phyloP scores from a whole-genome alignment of 345 rosid genomes.

The Gossypium rotundifolium region DNA sequence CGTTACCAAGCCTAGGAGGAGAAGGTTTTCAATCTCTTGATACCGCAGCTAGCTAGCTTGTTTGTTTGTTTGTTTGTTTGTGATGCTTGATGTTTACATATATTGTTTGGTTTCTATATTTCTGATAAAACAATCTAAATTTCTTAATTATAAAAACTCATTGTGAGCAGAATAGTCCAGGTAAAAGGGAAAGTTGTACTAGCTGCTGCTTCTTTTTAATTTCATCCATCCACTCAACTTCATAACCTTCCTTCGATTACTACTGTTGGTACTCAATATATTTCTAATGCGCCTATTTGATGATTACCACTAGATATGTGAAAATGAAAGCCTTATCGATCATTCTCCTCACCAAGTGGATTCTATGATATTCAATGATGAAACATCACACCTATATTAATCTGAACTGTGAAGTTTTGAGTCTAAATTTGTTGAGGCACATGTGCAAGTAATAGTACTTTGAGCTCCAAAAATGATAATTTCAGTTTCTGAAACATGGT shows the following conservation, averaged over 20 bases:
- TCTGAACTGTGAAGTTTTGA: too few species aligned
- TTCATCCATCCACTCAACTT: not conserved
- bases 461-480: too few species aligned
- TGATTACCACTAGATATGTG: too few species aligned
- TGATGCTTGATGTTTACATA: not conserved
- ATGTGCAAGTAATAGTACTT: too few species aligned
- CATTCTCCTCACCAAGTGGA: too few species aligned
- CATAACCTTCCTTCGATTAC: not conserved
- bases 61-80: not conserved
- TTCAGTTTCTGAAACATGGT: too few species aligned
- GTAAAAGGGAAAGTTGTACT: not conserved
- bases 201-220: not conserved
- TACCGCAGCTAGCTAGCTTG: too few species aligned
- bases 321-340: too few species aligned
- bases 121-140: not conserved
- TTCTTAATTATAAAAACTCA: not conserved
- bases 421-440: too few species aligned
- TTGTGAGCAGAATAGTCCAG: not conserved
- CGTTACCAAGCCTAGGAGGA: slow-evolving; percentile 75
- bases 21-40: slow-evolving; percentile 87
- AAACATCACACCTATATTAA: too few species aligned
- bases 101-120: not conserved
- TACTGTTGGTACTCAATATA: not conserved
- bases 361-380: too few species aligned
- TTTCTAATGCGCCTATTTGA: too few species aligned